Conservation (phyloP, 257 asterid species). For the Nyctanthes arbortristis region DNA sequence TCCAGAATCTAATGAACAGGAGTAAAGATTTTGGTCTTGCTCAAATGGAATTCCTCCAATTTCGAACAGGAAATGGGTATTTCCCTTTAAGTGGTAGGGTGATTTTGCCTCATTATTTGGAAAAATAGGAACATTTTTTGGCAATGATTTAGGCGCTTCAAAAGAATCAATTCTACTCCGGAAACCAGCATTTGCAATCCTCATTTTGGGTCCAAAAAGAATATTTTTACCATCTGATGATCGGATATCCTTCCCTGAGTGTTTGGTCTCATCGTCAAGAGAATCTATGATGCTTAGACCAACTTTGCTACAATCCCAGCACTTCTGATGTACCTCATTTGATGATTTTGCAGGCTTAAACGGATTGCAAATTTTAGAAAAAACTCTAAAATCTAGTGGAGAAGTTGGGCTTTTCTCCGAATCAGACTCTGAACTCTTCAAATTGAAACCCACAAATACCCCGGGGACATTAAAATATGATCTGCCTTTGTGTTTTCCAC, state of each 20-base stretch:
- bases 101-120: constrained; percentile 36
- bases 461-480: constrained; percentile 62
- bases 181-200: constrained; percentile 42
- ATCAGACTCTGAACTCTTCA: constrained; percentile 70
- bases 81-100: constrained; percentile 37
- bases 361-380: constrained; percentile 68
- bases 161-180: constrained; percentile 33
- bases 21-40: constrained; percentile 33
- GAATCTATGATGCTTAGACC: constrained; percentile 90
- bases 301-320: constrained; percentile 46
- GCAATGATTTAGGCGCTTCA: constrained; percentile 62
- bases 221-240: constrained; percentile 59
- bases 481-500: constrained; percentile 50
- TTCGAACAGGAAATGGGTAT: constrained; percentile 68
- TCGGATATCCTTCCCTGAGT: constrained; percentile 35
- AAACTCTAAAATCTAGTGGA: constrained; percentile 79
- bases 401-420: constrained; percentile 93
- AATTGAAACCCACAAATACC: constrained; percentile 65
- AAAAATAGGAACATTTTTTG: constrained; percentile 53
- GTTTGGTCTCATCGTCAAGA: constrained; percentile 54
- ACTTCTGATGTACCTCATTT: constrained; percentile 32
- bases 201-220: constrained; percentile 61
- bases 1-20: constrained; percentile 74
- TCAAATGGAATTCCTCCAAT: constrained; percentile 53
- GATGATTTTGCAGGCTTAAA: constrained; percentile 54